Conservation (phyloP, 2,329 filamentous ascomycete genomes). For the Tolypocladium guangdongense region DNA sequence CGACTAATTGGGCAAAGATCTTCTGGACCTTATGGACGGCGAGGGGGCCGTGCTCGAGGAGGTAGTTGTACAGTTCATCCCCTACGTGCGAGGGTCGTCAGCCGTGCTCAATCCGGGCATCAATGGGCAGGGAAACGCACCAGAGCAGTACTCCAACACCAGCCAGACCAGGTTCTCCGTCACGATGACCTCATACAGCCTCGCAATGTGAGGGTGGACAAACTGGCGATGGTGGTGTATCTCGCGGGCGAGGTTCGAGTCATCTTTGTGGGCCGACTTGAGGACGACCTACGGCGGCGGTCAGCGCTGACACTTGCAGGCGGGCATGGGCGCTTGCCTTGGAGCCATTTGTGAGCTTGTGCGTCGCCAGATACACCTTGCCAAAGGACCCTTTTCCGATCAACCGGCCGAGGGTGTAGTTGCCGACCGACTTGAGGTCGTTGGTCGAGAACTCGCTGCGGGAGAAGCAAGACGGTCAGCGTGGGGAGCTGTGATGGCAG, state of each 20-base stretch:
- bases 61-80: constrained; percentile 94
- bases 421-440: constrained; percentile 85
- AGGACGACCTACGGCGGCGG: constrained; percentile 67
- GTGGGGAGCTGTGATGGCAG: neutral
- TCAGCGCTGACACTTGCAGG: neutral
- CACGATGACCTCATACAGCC: constrained; percentile 95
- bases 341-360: constrained; percentile 97
- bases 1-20: constrained; percentile 91
- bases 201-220: constrained; percentile 90
- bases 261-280: constrained; percentile 93
- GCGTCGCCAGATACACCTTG: constrained; percentile 90
- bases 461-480: neutral
- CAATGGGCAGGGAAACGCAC: constrained; percentile 32
- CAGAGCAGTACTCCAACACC: constrained; percentile 90
- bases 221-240: constrained; percentile 99
- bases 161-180: constrained; percentile 94
- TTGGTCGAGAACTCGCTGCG: constrained; percentile 83
- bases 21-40: constrained; percentile 81
- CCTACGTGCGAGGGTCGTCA: constrained; percentile 39
- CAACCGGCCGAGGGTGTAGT: constrained; percentile 81
- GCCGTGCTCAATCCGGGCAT: neutral
- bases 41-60: constrained; percentile 76
- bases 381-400: constrained; percentile 98
- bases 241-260: constrained; percentile 89
- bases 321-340: constrained; percentile 47